Base-by-base conservation (phyloP, 2,329 filamentous ascomycete species). In the Neonectria coccinea region DNA sequence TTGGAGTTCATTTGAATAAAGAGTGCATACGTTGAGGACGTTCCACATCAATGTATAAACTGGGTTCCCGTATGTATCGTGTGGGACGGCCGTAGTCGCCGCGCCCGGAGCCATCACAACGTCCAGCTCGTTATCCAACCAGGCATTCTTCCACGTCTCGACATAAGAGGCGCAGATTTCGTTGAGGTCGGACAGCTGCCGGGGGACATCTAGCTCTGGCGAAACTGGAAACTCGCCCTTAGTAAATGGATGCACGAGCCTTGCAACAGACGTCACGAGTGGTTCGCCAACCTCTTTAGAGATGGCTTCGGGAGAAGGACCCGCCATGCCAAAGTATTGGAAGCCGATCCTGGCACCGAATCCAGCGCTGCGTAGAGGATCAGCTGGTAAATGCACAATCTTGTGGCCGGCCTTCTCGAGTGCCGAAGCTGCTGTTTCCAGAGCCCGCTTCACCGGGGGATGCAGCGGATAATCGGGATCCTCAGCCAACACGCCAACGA, bases 381-480 rank as follows among this genome's bases (percentile, higher is more conserved):
- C 69, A 5, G 64, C 53, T 1, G 73, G 60, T 0, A 85, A 64
- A 0, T 67, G 66, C 0, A 86, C 64, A 0, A 88, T 70, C 0
- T 72, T 74, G 65, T 88, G 84, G 0, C 86, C 86, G 0, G 79
- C 79, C 0, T 70, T 73, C 36, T 76, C 70, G 3, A 89, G 71
- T 0, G 68, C 70, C 0, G 74, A 73, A 0, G 79, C 74, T 0
- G 83, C 83, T 0, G 70, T 74, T 5, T 82, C 75, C 1, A 88
- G 64, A 1, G 82, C 77, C 2, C 84, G 78, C 1, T 77, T 79
- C 1, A 88, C 79, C 0, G 85, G 83, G 0, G 86, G 85, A 25
- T 86, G 84, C 0, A 87, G 74, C 0, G 83, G 84, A 31, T 82
- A 82, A 2, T 81, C 73, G 0, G 79, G 75, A 66, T 86, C 83